Evolutionary conservation across 345 rosid genomes (phyloP), one percentile per base, ranked within the genome.

Genomic region (Pugionium cornutum): DNA sequence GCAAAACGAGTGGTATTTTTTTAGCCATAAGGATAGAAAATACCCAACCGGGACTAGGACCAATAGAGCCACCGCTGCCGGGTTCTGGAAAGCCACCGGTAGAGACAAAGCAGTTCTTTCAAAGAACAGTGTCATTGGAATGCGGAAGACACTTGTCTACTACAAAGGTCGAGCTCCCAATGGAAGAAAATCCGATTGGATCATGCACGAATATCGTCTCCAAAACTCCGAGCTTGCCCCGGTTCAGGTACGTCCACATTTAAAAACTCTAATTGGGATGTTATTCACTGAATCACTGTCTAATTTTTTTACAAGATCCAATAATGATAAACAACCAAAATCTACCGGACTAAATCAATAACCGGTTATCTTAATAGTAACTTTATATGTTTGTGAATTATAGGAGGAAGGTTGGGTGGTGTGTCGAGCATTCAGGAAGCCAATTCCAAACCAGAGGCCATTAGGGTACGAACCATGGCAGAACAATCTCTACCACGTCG

Each of bases 351-450:
- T 4, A 9, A 34, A 46, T 18, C 50, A 30, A 5, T 18, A 6
- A 53, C 9, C 7, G 9, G 27, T 46, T 11, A 27, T 53, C 50
- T 79, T 41, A 32, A 9, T 65, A 32, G 4, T 51, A 51, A 8
- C 25, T 9, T 32, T 30, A 31, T 39, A 52, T 59, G 4, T 59
- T 44, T 59, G 37, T 66, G 41, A 61, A 47, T 49, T 61, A 28
- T 41, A 92, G 97, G 98, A 92, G 70, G 97, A 89, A 79, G 98
- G 96, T 48, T 92, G 98, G 98, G 98, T 87, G 36, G 98, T 92
- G 1, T 92, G 98, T 76, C 62, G 94, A 64, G 98, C 97, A 71
- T 92, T 92, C 73, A 82, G 74, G 79, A 92, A 92, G 82, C 96
- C 98, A 1, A 72, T 18, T 32, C 88, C 97, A 37, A 89, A 78